Base-by-base conservation (phyloP, 1,284 basidiomycete species). In the Volvariella surrecta region DNA sequence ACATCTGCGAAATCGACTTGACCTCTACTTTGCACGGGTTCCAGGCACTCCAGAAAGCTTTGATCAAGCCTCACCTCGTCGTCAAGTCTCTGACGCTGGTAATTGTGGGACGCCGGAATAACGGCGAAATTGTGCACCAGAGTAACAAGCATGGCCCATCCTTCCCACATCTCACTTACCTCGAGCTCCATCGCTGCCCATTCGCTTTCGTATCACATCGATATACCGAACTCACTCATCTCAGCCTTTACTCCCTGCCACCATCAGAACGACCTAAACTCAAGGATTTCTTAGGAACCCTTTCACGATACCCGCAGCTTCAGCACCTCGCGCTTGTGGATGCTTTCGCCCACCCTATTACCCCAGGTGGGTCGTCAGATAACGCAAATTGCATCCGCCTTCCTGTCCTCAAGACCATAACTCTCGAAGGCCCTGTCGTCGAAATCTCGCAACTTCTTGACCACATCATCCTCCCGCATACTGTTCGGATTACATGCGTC, bases 231-330 rank as follows among this genome's bases (percentile, higher is more conserved):
- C 50, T 67, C 20, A 61, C 56, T n/a, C 50, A 58, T 40, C 47
- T 67, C n/a, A 59, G 59, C 39, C 55, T 67, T 46, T 50, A 61
- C 44, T 49, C 63, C 45, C 52, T 64, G 38, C 63, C 62, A 2
- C 49, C 54, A 17, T 59, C 56, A 11, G 61, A 65, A 54, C 59
- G 58, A 43, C 61, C 60, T 7, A 56, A 56, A 1, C 52, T 55
- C 32, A 56, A 54, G 0, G 53, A 62, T 32, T 60, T 67, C 42
- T 45, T 63, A 7, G 54, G 43, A 37, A 52, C 62, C 32, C 52
- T 67, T 19, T 57, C 56, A 32, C 53, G 54, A n/a, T 58, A 63
- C 24, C 49, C 52, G 2, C 48, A 55, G 32, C 57, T 67, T 19
- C 54, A 60, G 43, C 51, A 59, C 45, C 52, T 67, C 11, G 59